A percentile compares a stretch with the other conserved stretches of the same genome.
These are phyloP conservation scores for Brasenia schreberi DNA, from an alignment of 164 flowering plant species.

Conservation along the genomic window DNA sequence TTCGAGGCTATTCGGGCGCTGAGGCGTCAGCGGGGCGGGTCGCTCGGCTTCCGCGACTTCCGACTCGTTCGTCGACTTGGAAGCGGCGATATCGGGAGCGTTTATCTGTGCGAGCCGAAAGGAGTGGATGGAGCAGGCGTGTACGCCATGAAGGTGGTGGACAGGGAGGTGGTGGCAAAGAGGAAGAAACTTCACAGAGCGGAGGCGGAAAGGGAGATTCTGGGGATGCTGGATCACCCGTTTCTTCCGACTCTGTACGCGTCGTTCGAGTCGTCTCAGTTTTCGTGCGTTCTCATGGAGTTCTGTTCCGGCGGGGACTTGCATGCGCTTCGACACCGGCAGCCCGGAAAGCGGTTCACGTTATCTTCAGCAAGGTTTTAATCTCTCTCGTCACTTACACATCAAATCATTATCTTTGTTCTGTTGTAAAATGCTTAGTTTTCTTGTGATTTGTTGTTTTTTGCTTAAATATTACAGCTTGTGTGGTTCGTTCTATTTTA, in stretches of 20 bases:
- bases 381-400: too few species aligned
- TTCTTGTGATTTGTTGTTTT: too few species aligned
- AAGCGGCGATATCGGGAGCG: conserved; percentile 66
- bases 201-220: conserved; percentile 51
- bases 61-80: conserved; percentile 56
- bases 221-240: conserved; percentile 75
- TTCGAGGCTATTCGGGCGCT: conserved; percentile 39
- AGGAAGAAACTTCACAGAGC: conserved; percentile 56
- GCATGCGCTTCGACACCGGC: conserved; percentile 51
- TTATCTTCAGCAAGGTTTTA: conserved; percentile 54
- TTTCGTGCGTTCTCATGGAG: conserved; percentile 79
- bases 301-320: conserved; percentile 79
- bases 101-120: conserved; percentile 52
- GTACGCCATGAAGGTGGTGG: conserved; percentile 93
- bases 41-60: conserved; percentile 42
- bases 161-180: conserved; percentile 39
- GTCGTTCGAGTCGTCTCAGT: conserved; percentile 57
- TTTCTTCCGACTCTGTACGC: conserved; percentile 64
- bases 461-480: too few species aligned
- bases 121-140: background rate
- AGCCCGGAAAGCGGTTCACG: conserved; percentile 48
- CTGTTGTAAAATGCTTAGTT: too few species aligned
- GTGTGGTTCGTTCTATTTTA: too few species aligned
- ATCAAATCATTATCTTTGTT: too few species aligned
- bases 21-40: conserved; percentile 11